Evolutionary conservation across 495 filamentous ascomycete genomes (phyloP).

Genomic region (Tuber indicum): DNA sequence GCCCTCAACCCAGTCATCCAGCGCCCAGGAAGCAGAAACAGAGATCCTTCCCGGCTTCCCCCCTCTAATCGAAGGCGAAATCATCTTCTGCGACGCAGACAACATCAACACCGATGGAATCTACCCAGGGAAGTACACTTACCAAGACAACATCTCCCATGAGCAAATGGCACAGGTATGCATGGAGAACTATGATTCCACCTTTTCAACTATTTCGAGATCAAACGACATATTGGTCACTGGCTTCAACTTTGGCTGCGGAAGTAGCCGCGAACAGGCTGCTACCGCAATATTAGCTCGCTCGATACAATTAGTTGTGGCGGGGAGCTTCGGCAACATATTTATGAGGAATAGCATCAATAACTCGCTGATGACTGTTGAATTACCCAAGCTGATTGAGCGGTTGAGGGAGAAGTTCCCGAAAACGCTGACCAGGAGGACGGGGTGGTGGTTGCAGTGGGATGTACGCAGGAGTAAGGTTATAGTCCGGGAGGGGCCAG

Average conservation of each 20-base stretch:
- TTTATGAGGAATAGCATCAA: slow-evolving; percentile 87
- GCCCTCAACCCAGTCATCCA: slow-evolving; percentile 13
- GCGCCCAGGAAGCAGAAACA: slow-evolving; percentile 45
- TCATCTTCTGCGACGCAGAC: slow-evolving; percentile 64
- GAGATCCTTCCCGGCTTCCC: slow-evolving; percentile 67
- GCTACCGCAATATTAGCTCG: slow-evolving; percentile 83
- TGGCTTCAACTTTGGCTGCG: slow-evolving; percentile 90
- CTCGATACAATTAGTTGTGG: slow-evolving; percentile 73
- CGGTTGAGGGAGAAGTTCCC: slow-evolving; percentile 64
- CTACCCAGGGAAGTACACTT: slow-evolving; percentile 86
- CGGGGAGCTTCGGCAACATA: slow-evolving; percentile 84
- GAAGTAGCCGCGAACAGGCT: slow-evolving; percentile 75
- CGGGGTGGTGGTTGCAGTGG: slow-evolving; percentile 85
- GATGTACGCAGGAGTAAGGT: slow-evolving; percentile 69
- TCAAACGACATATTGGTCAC: slow-evolving; percentile 72
- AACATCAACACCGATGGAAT: slow-evolving; percentile 76
- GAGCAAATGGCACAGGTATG: slow-evolving; percentile 80
- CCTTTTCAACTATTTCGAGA: slow-evolving; percentile 56
- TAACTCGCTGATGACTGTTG: slow-evolving; percentile 79
- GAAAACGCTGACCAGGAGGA: slow-evolving; percentile 66
- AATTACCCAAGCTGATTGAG: slow-evolving; percentile 66
- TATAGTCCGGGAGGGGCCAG: slow-evolving; percentile 60
- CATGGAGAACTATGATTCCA: slow-evolving; percentile 85
- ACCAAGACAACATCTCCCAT: slow-evolving; percentile 71
- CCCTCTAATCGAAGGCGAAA: slow-evolving; percentile 58